Evolutionary conservation across 2,329 filamentous ascomycete species (phyloP), one percentile per base, ranked within the genome.

Genomic region (Stylonectria norvegica): DNA sequence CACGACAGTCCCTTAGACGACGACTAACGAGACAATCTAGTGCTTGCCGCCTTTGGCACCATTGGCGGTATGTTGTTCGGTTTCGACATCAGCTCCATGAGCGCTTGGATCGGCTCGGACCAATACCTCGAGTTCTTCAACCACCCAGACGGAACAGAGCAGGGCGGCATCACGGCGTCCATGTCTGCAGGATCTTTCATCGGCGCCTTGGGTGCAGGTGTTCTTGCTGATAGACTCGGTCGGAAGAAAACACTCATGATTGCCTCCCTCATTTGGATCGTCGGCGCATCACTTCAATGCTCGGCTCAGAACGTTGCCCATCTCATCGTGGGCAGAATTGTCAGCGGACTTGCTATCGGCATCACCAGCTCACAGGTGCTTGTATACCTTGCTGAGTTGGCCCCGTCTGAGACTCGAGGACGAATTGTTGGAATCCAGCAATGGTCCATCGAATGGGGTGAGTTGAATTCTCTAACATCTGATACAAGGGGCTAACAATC

Each of bases 381-480:
- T 4, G 80, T 85, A 20, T 86, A 85, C 56, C 75, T 85, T 16
- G 75, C 80, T 16, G 83, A 86, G 58, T 70, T 86, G 20, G 78
- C 82, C 14, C 76, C 76, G 33, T 72, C 74, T 2, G 53, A 62
- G 23, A 71, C 64, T 47, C 75, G 83, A 47, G 83, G 83, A 12
- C 74, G 80, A 30, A 71, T 89, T 22, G 82, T 89, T 12, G 80
- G 83, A 37, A 75, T 79, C 30, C 84, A 89, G 60, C 85, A 89
- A 60, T 84, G 83, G 70, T 81, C 83, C 18, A 88, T 89, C 45
- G 85, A 85, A 49, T 85, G 63, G 61, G 63, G 63, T 52, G 34
- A 30, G 47, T 17, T 8, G 10, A n/a, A 28, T 4, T 6, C 9
- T 11, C 3, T 1, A 15, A 27, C n/a, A n/a, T n/a, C n/a, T n/a